A percentile compares a stretch with the other conserved stretches of the same genome.
These are phyloP conservation scores for Grosmannia serpens DNA, from an alignment of 2,329 filamentous ascomycete species.

Conservation along the genomic window DNA sequence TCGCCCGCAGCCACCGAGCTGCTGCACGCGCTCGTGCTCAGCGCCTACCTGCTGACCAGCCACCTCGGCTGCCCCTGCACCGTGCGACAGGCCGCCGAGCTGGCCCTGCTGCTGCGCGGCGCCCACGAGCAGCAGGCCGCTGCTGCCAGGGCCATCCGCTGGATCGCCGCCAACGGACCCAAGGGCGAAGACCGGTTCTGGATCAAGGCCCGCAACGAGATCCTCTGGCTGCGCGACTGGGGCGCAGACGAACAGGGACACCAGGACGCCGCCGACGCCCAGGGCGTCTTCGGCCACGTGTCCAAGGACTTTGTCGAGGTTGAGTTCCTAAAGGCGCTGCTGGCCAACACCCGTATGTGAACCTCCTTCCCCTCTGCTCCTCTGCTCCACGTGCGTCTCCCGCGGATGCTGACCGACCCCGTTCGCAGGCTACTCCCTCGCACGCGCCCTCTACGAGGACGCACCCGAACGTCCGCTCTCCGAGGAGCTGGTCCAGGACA, in stretches of 20 bases:
- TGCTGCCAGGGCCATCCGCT: slow-evolving; percentile 46
- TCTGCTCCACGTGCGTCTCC: neutral
- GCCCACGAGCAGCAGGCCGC: slow-evolving; percentile 52
- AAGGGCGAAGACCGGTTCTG: slow-evolving; percentile 54
- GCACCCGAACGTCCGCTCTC: slow-evolving; percentile 36
- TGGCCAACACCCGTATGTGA: slow-evolving; percentile 46
- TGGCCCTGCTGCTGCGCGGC: slow-evolving; percentile 53
- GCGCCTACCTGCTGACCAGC: slow-evolving; percentile 39
- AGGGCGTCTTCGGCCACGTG: slow-evolving; percentile 49
- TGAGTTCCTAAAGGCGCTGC: slow-evolving; percentile 57
- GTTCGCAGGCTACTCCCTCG: slow-evolving; percentile 46
- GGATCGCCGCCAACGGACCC: slow-evolving; percentile 34
- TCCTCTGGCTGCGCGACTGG: slow-evolving; percentile 68
- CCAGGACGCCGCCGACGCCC: slow-evolving; percentile 1
- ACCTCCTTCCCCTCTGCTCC: neutral
- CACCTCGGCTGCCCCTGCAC: slow-evolving; percentile 33
- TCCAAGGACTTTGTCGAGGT: slow-evolving; percentile 51
- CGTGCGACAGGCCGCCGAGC: slow-evolving; percentile 44
- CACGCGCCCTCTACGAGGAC: slow-evolving; percentile 49
- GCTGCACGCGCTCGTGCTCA: slow-evolving; percentile 51
- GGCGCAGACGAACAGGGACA: slow-evolving; percentile 35
- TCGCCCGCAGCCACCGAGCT: slow-evolving; percentile 42
- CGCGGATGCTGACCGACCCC: neutral
- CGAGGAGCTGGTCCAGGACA: slow-evolving; percentile 40
- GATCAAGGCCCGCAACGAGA: slow-evolving; percentile 47